Base-by-base conservation (phyloP, 768 basidiomycete genomes). In the Leccinum disarticulatum region DNA sequence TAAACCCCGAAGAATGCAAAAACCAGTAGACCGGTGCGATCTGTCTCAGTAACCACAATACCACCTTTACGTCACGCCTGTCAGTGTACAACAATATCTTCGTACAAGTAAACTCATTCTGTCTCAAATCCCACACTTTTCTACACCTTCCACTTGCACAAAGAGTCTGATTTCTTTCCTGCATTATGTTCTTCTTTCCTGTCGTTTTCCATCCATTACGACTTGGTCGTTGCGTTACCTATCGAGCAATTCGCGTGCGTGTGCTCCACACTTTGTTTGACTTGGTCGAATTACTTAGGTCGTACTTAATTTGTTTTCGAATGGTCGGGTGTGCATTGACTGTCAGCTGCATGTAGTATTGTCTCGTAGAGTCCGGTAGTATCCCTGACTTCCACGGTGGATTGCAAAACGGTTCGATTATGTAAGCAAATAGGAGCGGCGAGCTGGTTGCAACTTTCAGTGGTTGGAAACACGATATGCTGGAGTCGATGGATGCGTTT, bases 1-100 rank as follows among this genome's bases (percentile, higher is more conserved):
- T 73, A 36, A 82, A 82, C 65, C 85, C 91, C 1, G 88, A 93
- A 70, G 93, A 95, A 73, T 95, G 93, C 82, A 93, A 93, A 80
- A 90, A 94, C 73, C 93, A 95, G 87, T 95, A 77, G 76, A 67
- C 30, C 35, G 53, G 5, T 58, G 47, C 52, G 48, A 43, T 61
- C 57, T 63, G 47, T 59, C 50, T 59, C 57, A 49, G 53, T 64
- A 58, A 17, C 52, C 27, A 59, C 52, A 58, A 64, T 68, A 70
- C 71, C 67, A 58, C 56, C 43, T 55, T 59, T 36, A 50, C 57
- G 57, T 54, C 41, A 50, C 27, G 56, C 52, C 55, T 38, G 56
- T 19, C 33, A 33, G 54, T 59, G 63, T 64, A 59, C 47, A 64
- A 57, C 58, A 61, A 59, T 52, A 55, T 64, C 57, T 61, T 31